Evolutionary conservation across 768 basidiomycete species (phyloP), one percentile per base, ranked within the genome.

Genomic region (Leccinum rimulosum): DNA sequence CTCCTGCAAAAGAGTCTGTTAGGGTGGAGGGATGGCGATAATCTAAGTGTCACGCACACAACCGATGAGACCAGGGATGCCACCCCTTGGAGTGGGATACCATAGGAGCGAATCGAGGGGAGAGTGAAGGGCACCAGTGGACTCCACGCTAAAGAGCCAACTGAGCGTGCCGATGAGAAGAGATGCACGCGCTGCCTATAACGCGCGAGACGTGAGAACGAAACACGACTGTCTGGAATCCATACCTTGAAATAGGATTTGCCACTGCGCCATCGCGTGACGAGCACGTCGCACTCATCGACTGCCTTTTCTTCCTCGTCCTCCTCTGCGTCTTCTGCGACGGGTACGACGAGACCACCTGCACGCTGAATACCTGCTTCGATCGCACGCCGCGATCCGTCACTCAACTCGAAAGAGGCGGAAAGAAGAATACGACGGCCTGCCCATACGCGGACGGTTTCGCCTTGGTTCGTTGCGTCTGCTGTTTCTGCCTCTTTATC

Each of bases 121-220:
- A 6, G 83, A 75, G 9, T 83, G 77, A 4, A 90, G 67, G 0
- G 80, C 73, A 3, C 87, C 86, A 1, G 80, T 82, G 0, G 84
- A 80, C 60, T 91, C 82, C 6, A 91, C 87, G 67, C 88, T 84
- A 70, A 92, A 91, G 12, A 96, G 66, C 95, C 94, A 97, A 1
- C 84, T 78, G 3, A 95, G 77, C 0, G 87, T 92, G 0, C 89
- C 95, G 19, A 98, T 83, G 5, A 73, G 56, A 53, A 73, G 60
- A 31, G 70, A 65, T 14, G 62, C 58, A 7, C 64, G 73, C 14
- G 84, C 80, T 15, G 93, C 91, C 89, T 94, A 54, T 14, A 14
- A 40, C 9, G 17, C 30, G 5, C 6, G 15, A 49, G 19, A 36
- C 19, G 36, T 48, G 28, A 62, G 58, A 19, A 19, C 2, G 30